These are phyloP conservation scores for Ananas comosus DNA, from an alignment of 176 grass and related monocot species.

Conservation along the genomic window DNA sequence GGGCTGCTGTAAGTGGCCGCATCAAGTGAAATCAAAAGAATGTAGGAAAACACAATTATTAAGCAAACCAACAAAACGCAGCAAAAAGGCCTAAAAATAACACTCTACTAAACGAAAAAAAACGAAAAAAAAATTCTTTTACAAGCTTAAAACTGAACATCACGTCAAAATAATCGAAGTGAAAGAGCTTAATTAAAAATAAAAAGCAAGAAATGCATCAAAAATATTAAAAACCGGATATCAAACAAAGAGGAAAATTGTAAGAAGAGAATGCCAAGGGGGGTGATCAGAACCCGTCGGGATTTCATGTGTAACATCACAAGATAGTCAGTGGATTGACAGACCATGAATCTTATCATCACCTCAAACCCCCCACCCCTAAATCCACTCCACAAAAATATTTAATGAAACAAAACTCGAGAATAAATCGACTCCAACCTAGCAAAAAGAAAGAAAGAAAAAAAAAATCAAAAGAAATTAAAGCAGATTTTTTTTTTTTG, in stretches of 20 bases:
- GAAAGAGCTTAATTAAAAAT: not conserved
- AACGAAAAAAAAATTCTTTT: no score
- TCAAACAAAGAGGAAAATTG: no score
- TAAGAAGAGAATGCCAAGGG: not conserved
- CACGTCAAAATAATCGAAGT: no score
- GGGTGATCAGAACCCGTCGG: conserved; percentile 67
- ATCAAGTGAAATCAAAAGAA: no score
- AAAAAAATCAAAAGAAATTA: not conserved
- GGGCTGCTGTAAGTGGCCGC: no score
- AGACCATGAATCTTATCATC: conserved; percentile 67
- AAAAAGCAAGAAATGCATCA: not conserved
- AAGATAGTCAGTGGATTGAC: conserved; percentile 76
- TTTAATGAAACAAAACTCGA: not conserved
- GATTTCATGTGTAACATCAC: conserved; percentile 53
- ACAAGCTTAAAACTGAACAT: no score
- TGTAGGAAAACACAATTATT: no score
- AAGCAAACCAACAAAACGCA: no score
- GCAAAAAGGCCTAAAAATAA: no score
- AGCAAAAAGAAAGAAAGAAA: not conserved
- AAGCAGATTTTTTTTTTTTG: no score
- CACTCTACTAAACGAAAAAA: no score
- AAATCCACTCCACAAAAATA: not conserved
- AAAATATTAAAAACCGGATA: not conserved
- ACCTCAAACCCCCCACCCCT: conserved; percentile 23
- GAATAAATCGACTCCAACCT: not conserved